Conservation (phyloP, 1,284 basidiomycete genomes). For the Amylostereum areolatum region DNA sequence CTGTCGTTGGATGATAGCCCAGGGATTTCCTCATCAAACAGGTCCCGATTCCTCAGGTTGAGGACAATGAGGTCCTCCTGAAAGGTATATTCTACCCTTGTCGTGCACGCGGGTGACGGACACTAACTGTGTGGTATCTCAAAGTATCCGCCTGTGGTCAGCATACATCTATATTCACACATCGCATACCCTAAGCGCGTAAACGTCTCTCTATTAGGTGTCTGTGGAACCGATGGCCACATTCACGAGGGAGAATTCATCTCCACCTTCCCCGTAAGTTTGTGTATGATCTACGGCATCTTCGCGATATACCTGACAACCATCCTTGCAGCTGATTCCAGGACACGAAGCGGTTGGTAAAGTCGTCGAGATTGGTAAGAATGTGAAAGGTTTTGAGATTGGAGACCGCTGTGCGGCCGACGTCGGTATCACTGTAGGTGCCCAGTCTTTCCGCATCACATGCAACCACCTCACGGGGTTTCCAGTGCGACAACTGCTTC, state of each 20-base stretch:
- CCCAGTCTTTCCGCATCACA: neutral
- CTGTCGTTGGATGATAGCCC: constrained; percentile 35
- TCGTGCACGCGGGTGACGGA: neutral
- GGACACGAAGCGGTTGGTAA: constrained; percentile 78
- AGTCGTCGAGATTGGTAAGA: constrained; percentile 63
- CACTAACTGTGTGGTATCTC: constrained; percentile 6
- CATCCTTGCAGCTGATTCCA: constrained; percentile 56
- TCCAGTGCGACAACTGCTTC: constrained; percentile 74
- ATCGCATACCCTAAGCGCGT: neutral
- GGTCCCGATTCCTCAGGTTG: constrained; percentile 55
- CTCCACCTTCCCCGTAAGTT: constrained; percentile 61
- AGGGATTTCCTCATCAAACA: constrained; percentile 56
- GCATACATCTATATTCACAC: constrained; percentile 10
- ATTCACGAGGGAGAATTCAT: constrained; percentile 79
- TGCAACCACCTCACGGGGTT: neutral
- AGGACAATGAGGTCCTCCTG: constrained; percentile 63
- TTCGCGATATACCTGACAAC: constrained; percentile 12
- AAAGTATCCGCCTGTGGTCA: constrained; percentile 45
- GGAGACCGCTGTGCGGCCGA: constrained; percentile 84
- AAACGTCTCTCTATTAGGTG: constrained; percentile 32
- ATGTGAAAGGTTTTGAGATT: constrained; percentile 59
- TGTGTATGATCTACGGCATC: constrained; percentile 6
- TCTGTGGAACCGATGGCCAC: constrained; percentile 76
- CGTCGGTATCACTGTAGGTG: constrained; percentile 50
- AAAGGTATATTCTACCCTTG: constrained; percentile 40